Conservation (phyloP, 2,329 filamentous ascomycete species). For the Botrytis deweyae region DNA sequence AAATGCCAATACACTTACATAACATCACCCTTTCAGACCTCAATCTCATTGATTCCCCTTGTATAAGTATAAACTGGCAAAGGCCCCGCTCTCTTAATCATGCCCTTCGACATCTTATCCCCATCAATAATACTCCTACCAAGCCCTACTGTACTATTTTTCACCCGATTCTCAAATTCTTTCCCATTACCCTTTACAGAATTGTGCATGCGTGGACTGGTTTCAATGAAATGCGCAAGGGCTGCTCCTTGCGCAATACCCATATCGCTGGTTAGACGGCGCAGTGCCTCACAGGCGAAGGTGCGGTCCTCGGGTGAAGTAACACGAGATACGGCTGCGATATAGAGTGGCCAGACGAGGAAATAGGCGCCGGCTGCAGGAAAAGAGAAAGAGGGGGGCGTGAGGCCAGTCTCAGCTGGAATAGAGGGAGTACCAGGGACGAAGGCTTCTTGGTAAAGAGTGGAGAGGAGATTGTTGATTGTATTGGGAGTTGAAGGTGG, state of each 20-base stretch:
- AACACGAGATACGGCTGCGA: not conserved
- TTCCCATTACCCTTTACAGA: conserved; percentile 15
- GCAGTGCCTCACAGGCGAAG: not conserved
- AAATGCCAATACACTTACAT: not conserved
- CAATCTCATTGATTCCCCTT: not conserved
- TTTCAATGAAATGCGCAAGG: not conserved
- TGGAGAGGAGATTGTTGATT: not conserved
- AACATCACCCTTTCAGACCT: not conserved
- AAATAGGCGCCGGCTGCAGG: not conserved
- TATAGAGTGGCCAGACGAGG: not conserved
- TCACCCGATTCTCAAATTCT: not conserved
- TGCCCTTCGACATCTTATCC: not conserved
- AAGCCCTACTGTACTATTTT: conserved; percentile 17
- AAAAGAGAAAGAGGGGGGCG: not conserved
- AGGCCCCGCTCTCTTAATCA: not conserved
- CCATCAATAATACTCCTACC: not conserved
- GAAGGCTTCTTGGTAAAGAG: not conserved
- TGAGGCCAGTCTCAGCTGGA: not conserved
- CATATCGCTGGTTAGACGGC: not conserved
- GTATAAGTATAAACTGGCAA: not conserved
- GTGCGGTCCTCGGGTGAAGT: not conserved
- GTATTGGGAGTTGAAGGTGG: not conserved
- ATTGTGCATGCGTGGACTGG: not conserved
- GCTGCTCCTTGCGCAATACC: not conserved
- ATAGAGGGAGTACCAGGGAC: not conserved